Evolutionary conservation across 1,284 basidiomycete genomes (phyloP).

Genomic region (Mycena citricolor): DNA sequence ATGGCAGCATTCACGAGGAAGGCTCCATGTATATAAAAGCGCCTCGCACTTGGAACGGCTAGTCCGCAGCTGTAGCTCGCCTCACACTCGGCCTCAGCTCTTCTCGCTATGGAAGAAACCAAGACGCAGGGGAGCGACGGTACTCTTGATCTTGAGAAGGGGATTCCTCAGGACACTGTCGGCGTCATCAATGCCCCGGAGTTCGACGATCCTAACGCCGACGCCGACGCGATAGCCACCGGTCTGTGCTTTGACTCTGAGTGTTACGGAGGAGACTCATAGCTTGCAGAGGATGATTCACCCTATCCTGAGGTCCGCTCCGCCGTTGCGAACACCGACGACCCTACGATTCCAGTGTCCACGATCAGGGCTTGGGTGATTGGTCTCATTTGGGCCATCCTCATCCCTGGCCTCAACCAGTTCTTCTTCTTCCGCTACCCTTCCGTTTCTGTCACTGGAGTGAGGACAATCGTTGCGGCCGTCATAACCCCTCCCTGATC

Average conservation of each 20-base stretch:
- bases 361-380: constrained; percentile 48
- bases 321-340: constrained; percentile 63
- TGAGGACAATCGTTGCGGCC: constrained; percentile 23
- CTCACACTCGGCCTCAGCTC: too few species aligned
- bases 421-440: constrained; percentile 72
- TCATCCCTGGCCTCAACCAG: constrained; percentile 62
- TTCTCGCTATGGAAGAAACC: too few species aligned
- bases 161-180: too few species aligned
- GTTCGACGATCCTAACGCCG: constrained; percentile 67
- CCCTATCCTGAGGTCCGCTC: constrained; percentile 77
- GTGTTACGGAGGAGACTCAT: too few species aligned
- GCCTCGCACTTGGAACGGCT: too few species aligned
- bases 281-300: constrained; percentile 48
- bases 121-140: too few species aligned
- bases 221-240: constrained; percentile 43
- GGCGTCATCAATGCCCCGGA: constrained; percentile 39
- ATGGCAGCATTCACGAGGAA: too few species aligned
- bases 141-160: too few species aligned
- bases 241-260: too few species aligned
- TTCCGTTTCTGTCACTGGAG: constrained; percentile 44
- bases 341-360: constrained; percentile 14
- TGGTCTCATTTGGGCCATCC: constrained; percentile 55
- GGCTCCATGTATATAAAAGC: too few species aligned
- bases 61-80: too few species aligned
- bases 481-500: not conserved